phyloP scores from a whole-genome alignment of 805 yeast species.

The Ogataea angusta region DNA sequence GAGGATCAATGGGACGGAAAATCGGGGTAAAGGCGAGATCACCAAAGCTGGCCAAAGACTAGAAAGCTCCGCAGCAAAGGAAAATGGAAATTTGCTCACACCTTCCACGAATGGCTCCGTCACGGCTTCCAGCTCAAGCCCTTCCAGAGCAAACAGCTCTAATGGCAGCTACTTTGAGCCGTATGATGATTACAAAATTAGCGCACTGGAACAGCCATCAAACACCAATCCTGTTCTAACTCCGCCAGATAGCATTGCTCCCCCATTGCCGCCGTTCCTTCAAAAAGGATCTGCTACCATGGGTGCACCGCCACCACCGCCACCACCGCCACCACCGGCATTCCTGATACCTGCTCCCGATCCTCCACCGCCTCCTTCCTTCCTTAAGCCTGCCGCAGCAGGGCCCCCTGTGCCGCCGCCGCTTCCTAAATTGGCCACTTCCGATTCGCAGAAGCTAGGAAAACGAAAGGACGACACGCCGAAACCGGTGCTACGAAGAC shows the following conservation, averaged over 20 bases:
- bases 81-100: too few relatives aligned
- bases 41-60: too few relatives aligned
- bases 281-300: conserved; percentile 10
- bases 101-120: too few relatives aligned
- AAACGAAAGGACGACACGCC: background rate
- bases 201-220: background rate
- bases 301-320: conserved; percentile 20
- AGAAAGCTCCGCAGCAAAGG: too few relatives aligned
- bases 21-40: background rate
- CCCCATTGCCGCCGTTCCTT: conserved; percentile 1
- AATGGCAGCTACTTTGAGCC: conserved; percentile 18
- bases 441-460: background rate
- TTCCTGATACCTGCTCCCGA: conserved; percentile 3
- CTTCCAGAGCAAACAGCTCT: background rate
- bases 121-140: too few relatives aligned
- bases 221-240: too few relatives aligned
- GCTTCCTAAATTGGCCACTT: conserved; percentile 5
- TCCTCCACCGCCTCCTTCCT: conserved; percentile 23
- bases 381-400: background rate
- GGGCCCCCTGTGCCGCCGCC: conserved; percentile 18
- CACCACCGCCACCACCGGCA: conserved; percentile 10
- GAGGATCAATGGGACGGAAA: background rate
- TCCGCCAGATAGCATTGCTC: background rate
- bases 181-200: conserved; percentile 23
- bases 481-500: conserved; percentile 13